These are phyloP conservation scores for Aspergillus pseudotamarii DNA, from an alignment of 2,329 filamentous ascomycete species.

Conservation along the genomic window DNA sequence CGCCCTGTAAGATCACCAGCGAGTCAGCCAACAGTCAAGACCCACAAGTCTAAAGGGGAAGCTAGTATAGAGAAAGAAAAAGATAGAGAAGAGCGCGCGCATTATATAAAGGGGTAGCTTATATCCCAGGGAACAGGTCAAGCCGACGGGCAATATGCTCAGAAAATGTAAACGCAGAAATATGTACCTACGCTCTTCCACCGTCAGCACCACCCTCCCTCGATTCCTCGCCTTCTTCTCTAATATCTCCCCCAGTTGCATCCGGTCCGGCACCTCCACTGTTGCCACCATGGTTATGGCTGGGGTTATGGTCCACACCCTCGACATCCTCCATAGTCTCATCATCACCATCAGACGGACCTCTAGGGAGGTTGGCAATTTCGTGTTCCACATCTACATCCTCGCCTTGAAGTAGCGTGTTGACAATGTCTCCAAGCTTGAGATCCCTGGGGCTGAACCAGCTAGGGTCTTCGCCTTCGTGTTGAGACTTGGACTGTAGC, in stretches of 20 bases:
- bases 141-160: not conserved
- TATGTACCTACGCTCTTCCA: constrained; percentile 95
- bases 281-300: constrained; percentile 61
- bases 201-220: constrained; percentile 95
- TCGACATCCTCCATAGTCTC: constrained; percentile 81
- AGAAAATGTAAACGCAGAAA: constrained; percentile 38
- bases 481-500: constrained; percentile 89
- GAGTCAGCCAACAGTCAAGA: not conserved
- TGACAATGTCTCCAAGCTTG: constrained; percentile 85
- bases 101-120: not conserved
- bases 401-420: constrained; percentile 82
- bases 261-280: constrained; percentile 81
- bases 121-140: not conserved
- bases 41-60: not conserved
- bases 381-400: constrained; percentile 78
- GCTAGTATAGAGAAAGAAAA: not conserved
- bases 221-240: constrained; percentile 84
- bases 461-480: constrained; percentile 67
- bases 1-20: constrained; percentile 51
- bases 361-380: constrained; percentile 64
- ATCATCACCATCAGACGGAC: constrained; percentile 59
- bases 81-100: not conserved
- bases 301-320: constrained; percentile 60
- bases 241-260: constrained; percentile 87
- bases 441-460: constrained; percentile 84